These are phyloP conservation scores for Paecilomyces sp. DNA, from an alignment of 2,329 filamentous ascomycete species.

Conservation along the genomic window DNA sequence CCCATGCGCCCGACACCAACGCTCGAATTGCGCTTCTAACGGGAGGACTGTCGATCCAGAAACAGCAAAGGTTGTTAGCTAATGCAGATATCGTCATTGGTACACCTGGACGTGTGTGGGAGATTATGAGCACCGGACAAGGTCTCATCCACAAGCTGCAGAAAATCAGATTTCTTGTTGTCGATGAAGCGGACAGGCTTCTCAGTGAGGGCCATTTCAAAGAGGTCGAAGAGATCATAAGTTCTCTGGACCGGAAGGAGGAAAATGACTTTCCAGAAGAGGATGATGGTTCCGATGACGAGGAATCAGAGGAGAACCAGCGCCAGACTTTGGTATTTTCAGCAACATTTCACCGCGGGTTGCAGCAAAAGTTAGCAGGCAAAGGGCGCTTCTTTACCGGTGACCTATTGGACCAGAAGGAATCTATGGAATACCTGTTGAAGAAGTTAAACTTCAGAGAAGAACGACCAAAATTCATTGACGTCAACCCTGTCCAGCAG, in stretches of 20 bases:
- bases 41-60: slow-evolving; percentile 86
- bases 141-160: slow-evolving; percentile 65
- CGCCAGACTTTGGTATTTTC: slow-evolving; percentile 94
- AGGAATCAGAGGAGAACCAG: slow-evolving; percentile 29
- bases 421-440: slow-evolving; percentile 88
- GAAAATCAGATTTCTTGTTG: slow-evolving; percentile 70
- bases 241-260: slow-evolving; percentile 63
- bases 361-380: slow-evolving; percentile 84
- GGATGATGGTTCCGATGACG: slow-evolving; percentile 33
- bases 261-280: slow-evolving; percentile 26
- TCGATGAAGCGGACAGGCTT: slow-evolving; percentile 90
- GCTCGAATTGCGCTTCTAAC: slow-evolving; percentile 75
- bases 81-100: slow-evolving; percentile 88
- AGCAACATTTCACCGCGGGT: slow-evolving; percentile 83
- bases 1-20: slow-evolving; percentile 53
- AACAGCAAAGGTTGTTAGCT: slow-evolving; percentile 78
- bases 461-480: slow-evolving; percentile 79
- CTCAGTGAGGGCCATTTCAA: slow-evolving; percentile 93
- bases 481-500: slow-evolving; percentile 80
- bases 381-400: slow-evolving; percentile 55
- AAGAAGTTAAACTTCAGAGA: slow-evolving; percentile 83
- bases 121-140: slow-evolving; percentile 72
- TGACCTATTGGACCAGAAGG: slow-evolving; percentile 62
- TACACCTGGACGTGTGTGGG: slow-evolving; percentile 90
- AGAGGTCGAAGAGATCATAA: slow-evolving; percentile 82